A percentile compares a stretch with the other conserved stretches of the same genome.
These are phyloP conservation scores for Diplocarpon rosae DNA, from an alignment of 2,329 filamentous ascomycete species.

Conservation along the genomic window DNA sequence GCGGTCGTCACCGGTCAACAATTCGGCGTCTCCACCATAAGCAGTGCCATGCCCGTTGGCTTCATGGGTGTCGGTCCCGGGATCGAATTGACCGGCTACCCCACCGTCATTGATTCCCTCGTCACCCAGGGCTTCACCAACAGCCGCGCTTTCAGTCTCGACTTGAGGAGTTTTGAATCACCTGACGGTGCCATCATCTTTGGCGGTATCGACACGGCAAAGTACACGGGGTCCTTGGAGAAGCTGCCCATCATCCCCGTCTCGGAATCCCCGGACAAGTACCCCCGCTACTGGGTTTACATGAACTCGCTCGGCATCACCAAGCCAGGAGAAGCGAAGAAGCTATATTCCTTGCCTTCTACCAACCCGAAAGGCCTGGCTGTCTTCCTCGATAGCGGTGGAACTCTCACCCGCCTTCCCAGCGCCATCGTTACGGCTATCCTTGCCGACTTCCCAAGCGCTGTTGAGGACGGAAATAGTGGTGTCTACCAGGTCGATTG, in stretches of 20 bases:
- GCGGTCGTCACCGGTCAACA: constrained; percentile 5
- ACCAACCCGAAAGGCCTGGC: constrained; percentile 5
- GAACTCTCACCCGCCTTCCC: constrained; percentile 12
- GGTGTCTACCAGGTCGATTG: constrained; percentile 10
- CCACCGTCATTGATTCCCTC: constrained; percentile 7
- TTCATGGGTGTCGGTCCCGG: constrained; percentile 11
- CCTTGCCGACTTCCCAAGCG: constrained; percentile 11
- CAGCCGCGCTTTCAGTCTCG: constrained; percentile 10
- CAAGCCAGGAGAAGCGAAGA: constrained; percentile 8
- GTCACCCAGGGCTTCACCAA: constrained; percentile 7
- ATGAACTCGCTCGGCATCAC: constrained; percentile 14
- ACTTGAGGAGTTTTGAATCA: constrained; percentile 7
- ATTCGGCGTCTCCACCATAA: constrained; percentile 6
- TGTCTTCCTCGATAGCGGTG: constrained; percentile 13
- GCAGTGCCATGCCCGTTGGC: constrained; percentile 5
- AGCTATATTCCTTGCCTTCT: constrained; percentile 1
- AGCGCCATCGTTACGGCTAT: constrained; percentile 8
- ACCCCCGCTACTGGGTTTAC: constrained; percentile 12
- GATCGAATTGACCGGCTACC: constrained; percentile 9
- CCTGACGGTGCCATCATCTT: constrained; percentile 11
- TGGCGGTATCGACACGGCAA: constrained; percentile 11
- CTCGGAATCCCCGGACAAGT: constrained; percentile 6
- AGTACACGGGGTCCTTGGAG: constrained; percentile 8
- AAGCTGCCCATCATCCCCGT: constrained; percentile 14
- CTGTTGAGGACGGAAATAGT: constrained; percentile 1